These are phyloP conservation scores for Sporothrix brunneoviolacea DNA, from an alignment of 2,329 filamentous ascomycete genomes.

Conservation along the genomic window DNA sequence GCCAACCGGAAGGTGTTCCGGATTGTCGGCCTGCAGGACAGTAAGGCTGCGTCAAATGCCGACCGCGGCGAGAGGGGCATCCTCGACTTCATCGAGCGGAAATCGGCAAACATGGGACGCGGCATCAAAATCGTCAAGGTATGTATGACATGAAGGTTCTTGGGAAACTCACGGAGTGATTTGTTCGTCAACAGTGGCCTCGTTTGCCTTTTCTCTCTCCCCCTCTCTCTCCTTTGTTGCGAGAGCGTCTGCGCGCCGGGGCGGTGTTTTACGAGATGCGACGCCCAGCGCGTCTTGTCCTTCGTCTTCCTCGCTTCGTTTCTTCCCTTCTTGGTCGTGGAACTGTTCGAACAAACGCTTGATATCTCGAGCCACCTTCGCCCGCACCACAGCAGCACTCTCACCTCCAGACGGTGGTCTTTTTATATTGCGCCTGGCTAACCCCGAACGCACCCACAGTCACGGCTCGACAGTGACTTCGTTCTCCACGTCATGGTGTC, in stretches of 20 bases:
- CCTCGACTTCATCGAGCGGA: constrained; percentile 64
- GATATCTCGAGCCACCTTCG: neutral
- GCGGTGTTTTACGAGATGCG: too few relatives aligned
- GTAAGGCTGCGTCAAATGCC: constrained; percentile 59
- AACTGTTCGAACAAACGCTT: constrained; percentile 4
- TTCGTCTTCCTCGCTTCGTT: neutral
- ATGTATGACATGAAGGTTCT: constrained; percentile 40
- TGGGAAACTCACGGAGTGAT: constrained; percentile 3
- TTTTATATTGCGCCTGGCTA: constrained; percentile 50
- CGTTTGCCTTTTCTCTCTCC: neutral
- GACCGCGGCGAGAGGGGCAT: constrained; percentile 62
- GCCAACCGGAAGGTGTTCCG: constrained; percentile 34
- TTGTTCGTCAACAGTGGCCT: neutral
- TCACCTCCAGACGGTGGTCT: too few relatives aligned
- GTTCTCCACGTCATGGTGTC: constrained; percentile 58
- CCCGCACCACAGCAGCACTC: too few relatives aligned
- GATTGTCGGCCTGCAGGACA: constrained; percentile 58
- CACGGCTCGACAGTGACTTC: constrained; percentile 60
- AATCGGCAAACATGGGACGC: constrained; percentile 52
- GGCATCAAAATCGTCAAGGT: constrained; percentile 68
- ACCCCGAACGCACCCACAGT: constrained; percentile 54
- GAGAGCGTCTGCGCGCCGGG: too few relatives aligned
- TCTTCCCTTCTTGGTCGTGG: neutral
- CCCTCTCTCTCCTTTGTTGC: neutral
- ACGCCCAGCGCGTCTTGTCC: too few relatives aligned